A percentile compares a stretch with the other conserved stretches of the same genome.
phyloP scores from a whole-genome alignment of 305 asterid genomes.

The Salvia sclarea region DNA sequence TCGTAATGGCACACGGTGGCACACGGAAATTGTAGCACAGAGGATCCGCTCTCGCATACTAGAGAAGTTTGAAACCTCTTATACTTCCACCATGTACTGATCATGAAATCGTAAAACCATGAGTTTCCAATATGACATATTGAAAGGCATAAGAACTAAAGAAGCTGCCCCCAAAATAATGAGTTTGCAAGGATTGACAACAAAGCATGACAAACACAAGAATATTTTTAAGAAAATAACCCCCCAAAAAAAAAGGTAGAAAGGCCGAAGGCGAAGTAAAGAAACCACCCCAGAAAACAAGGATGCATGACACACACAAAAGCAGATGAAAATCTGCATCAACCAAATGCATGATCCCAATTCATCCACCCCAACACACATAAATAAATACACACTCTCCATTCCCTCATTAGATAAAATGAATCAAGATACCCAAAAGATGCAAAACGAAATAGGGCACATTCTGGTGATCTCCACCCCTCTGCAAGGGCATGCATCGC shows the following conservation, averaged over 20 bases:
- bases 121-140: not conserved
- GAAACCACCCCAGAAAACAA: not conserved
- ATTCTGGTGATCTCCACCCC: constrained; percentile 48
- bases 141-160: not conserved
- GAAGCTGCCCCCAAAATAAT: constrained; percentile 18
- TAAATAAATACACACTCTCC: not conserved
- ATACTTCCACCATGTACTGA: not conserved
- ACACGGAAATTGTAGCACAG: no score
- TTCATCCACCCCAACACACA: not conserved
- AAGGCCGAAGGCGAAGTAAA: not conserved
- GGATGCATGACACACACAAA: constrained; percentile 13
- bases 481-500: constrained; percentile 55
- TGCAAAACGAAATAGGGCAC: constrained; percentile 34
- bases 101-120: no score
- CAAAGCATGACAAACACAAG: constrained; percentile 30
- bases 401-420: constrained; percentile 4
- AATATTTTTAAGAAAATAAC: not conserved
- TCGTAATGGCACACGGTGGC: no score
- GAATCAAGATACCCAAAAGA: constrained; percentile 8
- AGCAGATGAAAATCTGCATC: not conserved
- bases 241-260: no score
- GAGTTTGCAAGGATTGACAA: constrained; percentile 3
- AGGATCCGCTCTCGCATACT: no score
- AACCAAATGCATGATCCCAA: constrained; percentile 25
- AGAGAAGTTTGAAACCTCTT: no score